phyloP scores from a whole-genome alignment of 2,329 filamentous ascomycete genomes.

The Colletotrichum noveboracense region DNA sequence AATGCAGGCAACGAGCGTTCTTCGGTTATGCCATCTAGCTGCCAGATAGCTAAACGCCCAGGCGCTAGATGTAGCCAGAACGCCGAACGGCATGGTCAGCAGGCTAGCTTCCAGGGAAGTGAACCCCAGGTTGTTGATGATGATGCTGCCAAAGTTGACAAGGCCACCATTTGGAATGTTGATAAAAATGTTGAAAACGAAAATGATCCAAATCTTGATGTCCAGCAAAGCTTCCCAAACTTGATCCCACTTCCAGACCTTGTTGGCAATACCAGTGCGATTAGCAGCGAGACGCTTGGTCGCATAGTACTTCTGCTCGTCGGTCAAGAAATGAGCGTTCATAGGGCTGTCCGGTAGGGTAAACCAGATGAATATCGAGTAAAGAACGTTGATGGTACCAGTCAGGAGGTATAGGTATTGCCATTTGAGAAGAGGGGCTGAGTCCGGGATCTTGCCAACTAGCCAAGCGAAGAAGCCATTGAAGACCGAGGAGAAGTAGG shows the following conservation, averaged over 20 bases:
- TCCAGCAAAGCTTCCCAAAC: conserved; percentile 57
- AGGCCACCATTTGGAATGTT: conserved; percentile 69
- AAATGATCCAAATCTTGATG: conserved; percentile 65
- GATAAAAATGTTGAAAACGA: conserved; percentile 51
- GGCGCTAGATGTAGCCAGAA: conserved; percentile 35
- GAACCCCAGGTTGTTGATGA: conserved; percentile 45
- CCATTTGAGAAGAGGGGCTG: conserved; percentile 25
- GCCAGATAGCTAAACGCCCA: conserved; percentile 36
- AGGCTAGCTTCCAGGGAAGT: conserved; percentile 38
- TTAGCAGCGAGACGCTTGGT: background rate
- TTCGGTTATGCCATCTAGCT: background rate
- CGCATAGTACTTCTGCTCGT: background rate
- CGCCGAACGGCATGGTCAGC: conserved; percentile 32
- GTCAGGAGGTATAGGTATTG: conserved; percentile 18
- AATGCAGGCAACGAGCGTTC: conserved; percentile 29
- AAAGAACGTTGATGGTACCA: background rate
- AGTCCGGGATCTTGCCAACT: conserved; percentile 35
- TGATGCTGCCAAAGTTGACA: conserved; percentile 50
- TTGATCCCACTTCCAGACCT: conserved; percentile 45
- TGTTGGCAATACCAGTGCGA: background rate
- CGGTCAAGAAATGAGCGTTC: background rate
- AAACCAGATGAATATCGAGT: background rate
- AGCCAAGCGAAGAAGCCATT: conserved; percentile 36
- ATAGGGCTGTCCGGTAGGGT: background rate
- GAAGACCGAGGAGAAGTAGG: conserved; percentile 23